Evolutionary conservation across 371 early-diverging fungal species (phyloP).

Genomic region (Mucor plumbeus): DNA sequence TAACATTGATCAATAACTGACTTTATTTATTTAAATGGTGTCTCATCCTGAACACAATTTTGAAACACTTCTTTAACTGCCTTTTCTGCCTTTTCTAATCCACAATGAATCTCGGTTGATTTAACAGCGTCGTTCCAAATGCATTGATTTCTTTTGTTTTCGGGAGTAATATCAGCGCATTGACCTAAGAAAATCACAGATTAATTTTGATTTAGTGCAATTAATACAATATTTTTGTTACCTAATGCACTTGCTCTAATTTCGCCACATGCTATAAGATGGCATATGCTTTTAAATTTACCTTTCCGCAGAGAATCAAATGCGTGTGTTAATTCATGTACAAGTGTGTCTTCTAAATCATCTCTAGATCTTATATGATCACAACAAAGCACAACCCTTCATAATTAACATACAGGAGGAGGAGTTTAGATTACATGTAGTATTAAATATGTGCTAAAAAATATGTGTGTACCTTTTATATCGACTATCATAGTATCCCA

Average conservation of each 20-base stretch:
- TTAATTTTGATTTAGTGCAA: background rate
- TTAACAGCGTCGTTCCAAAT: constrained; percentile 46
- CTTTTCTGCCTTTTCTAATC: constrained; percentile 25
- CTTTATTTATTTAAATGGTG: constrained; percentile 35
- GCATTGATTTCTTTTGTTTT: constrained; percentile 31
- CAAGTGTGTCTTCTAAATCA: constrained; percentile 46
- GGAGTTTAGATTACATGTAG: background rate
- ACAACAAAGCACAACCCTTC: constrained; percentile 50
- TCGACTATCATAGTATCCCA: constrained; percentile 49
- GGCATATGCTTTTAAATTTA: constrained; percentile 43
- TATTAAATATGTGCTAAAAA: too few species aligned
- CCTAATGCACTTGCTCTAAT: constrained; percentile 50
- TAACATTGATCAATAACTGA: too few species aligned
- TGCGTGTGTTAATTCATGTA: constrained; percentile 56
- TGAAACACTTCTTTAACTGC: constrained; percentile 46
- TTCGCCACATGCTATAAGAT: constrained; percentile 54
- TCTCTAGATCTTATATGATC: constrained; percentile 45
- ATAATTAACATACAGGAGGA: background rate
- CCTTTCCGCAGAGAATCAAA: constrained; percentile 50
- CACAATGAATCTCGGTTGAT: constrained; percentile 47
- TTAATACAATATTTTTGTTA: constrained; percentile 8
- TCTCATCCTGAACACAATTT: constrained; percentile 41
- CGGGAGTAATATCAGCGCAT: constrained; percentile 37
- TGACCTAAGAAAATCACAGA: constrained; percentile 30
- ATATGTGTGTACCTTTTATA: constrained; percentile 42